phyloP scores from a whole-genome alignment of 2,329 filamentous ascomycete species.

The Macrophomina phaseolina region DNA sequence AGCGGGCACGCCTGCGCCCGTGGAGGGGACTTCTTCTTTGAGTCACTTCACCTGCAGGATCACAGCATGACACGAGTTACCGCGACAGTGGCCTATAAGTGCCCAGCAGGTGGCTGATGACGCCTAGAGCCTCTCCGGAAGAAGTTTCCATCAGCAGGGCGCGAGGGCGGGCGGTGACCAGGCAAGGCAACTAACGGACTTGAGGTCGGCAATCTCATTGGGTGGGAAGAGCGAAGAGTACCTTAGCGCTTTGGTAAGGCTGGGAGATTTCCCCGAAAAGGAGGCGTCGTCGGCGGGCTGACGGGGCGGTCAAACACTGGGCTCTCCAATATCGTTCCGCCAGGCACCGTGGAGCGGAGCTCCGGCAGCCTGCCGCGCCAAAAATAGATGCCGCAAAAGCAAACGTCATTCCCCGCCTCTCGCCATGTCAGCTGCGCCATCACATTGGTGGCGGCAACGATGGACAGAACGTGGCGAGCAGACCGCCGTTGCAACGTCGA shows the following conservation, averaged over 20 bases:
- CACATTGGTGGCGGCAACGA: constrained; percentile 1
- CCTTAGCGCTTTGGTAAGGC: background rate
- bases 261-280: background rate
- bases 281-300: background rate
- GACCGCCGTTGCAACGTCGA: background rate
- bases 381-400: constrained; percentile 2
- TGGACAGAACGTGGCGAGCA: background rate
- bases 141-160: background rate
- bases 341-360: constrained; percentile 3
- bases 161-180: background rate
- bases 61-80: constrained; percentile 15
- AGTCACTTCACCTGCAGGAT: constrained; percentile 3
- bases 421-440: constrained; percentile 3
- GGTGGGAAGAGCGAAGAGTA: background rate
- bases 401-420: background rate
- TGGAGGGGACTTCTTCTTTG: background rate
- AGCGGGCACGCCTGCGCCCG: background rate
- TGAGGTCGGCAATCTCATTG: background rate
- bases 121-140: background rate
- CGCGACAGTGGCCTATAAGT: background rate
- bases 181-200: background rate
- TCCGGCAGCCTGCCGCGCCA: background rate
- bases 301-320: background rate
- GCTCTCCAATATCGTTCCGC: background rate
- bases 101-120: constrained; percentile 7